phyloP scores from a whole-genome alignment of 495 filamentous ascomycete genomes.

The Pyrenula aspistea region DNA sequence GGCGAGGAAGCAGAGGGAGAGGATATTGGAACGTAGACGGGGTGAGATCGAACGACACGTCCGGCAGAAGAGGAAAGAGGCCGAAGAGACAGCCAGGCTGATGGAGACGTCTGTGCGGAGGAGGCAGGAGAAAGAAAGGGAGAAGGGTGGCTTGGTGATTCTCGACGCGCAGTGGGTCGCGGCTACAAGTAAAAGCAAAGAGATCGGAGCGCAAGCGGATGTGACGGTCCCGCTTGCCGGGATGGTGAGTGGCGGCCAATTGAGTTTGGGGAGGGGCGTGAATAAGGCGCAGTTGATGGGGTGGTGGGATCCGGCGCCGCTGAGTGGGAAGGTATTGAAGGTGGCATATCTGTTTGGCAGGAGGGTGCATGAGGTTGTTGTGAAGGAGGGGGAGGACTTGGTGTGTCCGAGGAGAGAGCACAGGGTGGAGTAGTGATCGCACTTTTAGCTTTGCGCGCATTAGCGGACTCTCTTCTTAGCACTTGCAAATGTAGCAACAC shows the following conservation, averaged over 20 bases:
- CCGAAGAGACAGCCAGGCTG: constrained; percentile 37
- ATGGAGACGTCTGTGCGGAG: constrained; percentile 37
- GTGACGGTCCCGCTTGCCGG: constrained; percentile 37
- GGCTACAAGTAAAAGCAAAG: constrained; percentile 13
- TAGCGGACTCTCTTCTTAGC: too few relatives aligned
- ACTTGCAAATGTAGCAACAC: too few relatives aligned
- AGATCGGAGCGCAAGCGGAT: constrained; percentile 20
- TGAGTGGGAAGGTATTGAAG: background rate
- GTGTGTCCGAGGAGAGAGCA: background rate
- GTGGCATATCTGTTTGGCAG: constrained; percentile 51
- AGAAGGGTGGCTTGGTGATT: constrained; percentile 25
- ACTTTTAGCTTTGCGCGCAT: too few relatives aligned
- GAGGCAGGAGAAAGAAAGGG: constrained; percentile 28
- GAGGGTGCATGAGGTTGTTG: constrained; percentile 50
- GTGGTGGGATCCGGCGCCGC: background rate
- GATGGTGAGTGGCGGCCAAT: constrained; percentile 32
- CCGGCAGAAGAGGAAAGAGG: constrained; percentile 30
- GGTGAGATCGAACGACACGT: constrained; percentile 25
- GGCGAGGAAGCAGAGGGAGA: constrained; percentile 22
- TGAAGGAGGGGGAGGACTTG: constrained; percentile 38
- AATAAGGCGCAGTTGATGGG: constrained; percentile 22
- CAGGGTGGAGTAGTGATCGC: too few relatives aligned
- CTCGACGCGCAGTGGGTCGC: constrained; percentile 29
- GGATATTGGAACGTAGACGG: background rate
- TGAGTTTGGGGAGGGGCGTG: constrained; percentile 27